These are phyloP conservation scores for Micractinium conductrix DNA, from an alignment of 139 green algal genomes.

Conservation along the genomic window DNA sequence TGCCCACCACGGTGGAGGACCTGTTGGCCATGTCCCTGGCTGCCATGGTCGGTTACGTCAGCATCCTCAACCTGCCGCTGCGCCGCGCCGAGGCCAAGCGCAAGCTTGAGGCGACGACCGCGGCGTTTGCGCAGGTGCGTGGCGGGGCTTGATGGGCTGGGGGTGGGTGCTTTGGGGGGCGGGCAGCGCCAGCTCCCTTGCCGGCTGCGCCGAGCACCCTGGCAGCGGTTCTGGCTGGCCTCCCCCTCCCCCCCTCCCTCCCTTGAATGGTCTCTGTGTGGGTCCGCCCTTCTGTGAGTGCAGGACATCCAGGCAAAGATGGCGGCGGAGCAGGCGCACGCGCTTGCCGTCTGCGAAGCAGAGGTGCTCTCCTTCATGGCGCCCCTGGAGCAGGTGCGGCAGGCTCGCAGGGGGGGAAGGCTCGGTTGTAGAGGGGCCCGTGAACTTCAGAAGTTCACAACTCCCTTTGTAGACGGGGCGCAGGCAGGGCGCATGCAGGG, in stretches of 20 bases:
- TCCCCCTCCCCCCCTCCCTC: background rate
- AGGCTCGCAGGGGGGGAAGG: background rate
- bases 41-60: conserved; percentile 68
- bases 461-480: too few relatives aligned
- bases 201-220: background rate
- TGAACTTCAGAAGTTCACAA: background rate
- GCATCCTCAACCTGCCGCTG: conserved; percentile 87
- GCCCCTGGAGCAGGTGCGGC: conserved; percentile 47
- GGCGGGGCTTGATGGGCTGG: background rate
- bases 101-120: conserved; percentile 73
- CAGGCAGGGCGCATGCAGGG: background rate
- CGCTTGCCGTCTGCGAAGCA: conserved; percentile 35
- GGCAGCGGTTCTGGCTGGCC: background rate
- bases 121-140: conserved; percentile 57
- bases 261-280: background rate
- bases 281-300: background rate
- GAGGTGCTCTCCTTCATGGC: conserved; percentile 48
- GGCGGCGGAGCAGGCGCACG: conserved; percentile 45
- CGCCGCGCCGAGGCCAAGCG: conserved; percentile 82
- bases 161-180: background rate
- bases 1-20: conserved; percentile 83
- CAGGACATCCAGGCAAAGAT: conserved; percentile 53
- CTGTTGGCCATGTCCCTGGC: conserved; percentile 73
- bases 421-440: background rate
- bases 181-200: background rate